Evolutionary conservation across 2,329 filamentous ascomycete genomes (phyloP).

Genomic region (Tolypocladium inflatum): DNA sequence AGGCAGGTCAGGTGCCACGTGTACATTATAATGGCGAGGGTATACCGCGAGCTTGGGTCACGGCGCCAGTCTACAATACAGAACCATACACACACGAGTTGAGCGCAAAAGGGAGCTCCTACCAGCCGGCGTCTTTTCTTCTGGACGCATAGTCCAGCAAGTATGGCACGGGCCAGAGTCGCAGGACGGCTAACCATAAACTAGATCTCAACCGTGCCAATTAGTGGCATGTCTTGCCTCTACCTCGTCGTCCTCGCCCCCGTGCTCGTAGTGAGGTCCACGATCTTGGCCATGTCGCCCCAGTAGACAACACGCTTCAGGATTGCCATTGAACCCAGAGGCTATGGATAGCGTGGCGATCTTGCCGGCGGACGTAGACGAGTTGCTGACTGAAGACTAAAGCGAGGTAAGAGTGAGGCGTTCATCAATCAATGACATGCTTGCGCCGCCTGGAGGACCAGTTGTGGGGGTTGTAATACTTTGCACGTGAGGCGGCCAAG

Average conservation of each 20-base stretch:
- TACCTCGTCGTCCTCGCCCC: no score
- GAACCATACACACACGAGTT: neutral
- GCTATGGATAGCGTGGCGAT: no score
- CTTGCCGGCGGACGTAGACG: no score
- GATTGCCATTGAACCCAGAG: no score
- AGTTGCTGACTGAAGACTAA: no score
- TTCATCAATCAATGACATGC: neutral
- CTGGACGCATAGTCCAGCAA: neutral
- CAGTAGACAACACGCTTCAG: no score
- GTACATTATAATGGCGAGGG: neutral
- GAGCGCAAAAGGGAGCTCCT: neutral
- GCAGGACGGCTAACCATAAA: neutral
- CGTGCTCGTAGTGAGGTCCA: no score
- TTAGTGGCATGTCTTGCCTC: neutral
- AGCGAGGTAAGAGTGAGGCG: no score
- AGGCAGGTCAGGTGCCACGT: neutral
- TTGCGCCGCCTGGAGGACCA: neutral
- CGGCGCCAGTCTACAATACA: neutral
- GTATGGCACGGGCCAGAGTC: neutral
- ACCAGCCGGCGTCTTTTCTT: neutral
- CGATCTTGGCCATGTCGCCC: no score
- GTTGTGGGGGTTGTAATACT: neutral
- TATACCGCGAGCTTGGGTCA: neutral
- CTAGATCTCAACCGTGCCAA: neutral
- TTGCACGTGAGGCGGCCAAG: neutral